phyloP scores from a whole-genome alignment of 176 grass and related monocot genomes.

The Dactylis glomerata region DNA sequence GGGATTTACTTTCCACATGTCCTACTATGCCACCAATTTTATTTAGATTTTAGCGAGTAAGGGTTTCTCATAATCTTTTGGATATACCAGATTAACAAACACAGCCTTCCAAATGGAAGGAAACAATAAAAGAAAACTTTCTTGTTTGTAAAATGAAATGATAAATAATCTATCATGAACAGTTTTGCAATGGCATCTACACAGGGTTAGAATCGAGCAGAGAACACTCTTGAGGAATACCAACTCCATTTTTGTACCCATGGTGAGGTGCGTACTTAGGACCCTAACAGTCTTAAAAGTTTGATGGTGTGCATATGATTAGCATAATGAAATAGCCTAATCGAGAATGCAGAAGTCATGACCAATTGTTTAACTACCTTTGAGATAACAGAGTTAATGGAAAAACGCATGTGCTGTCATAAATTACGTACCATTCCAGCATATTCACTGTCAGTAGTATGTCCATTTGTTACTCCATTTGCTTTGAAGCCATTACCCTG shows the following conservation, averaged over 20 bases:
- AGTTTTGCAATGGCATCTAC: not conserved
- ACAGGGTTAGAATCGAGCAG: not conserved
- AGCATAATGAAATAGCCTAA: slow-evolving; percentile 12
- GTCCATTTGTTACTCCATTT: slow-evolving; percentile 42
- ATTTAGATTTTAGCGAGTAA: not conserved
- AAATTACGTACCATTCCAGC: slow-evolving; percentile 61
- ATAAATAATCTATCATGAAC: not conserved
- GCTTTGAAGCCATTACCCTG: slow-evolving; percentile 45
- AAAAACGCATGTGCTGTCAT: slow-evolving; percentile 17
- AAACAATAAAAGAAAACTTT: not conserved
- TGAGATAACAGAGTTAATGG: not conserved
- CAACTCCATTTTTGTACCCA: not conserved
- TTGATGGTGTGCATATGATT: slow-evolving; percentile 5
- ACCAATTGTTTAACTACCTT: not conserved
- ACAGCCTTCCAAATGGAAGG: not conserved
- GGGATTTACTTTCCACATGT: not conserved
- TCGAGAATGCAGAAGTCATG: not conserved
- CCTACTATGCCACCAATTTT: not conserved
- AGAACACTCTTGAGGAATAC: slow-evolving; percentile 6
- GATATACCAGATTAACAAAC: not conserved
- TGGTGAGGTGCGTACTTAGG: not conserved
- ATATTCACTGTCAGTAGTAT: slow-evolving; percentile 51
- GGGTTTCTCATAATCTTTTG: not conserved
- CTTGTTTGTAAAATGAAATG: slow-evolving; percentile 4
- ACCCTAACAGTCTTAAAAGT: not conserved